phyloP scores from a whole-genome alignment of 345 rosid genomes.

The Turnera subulata region DNA sequence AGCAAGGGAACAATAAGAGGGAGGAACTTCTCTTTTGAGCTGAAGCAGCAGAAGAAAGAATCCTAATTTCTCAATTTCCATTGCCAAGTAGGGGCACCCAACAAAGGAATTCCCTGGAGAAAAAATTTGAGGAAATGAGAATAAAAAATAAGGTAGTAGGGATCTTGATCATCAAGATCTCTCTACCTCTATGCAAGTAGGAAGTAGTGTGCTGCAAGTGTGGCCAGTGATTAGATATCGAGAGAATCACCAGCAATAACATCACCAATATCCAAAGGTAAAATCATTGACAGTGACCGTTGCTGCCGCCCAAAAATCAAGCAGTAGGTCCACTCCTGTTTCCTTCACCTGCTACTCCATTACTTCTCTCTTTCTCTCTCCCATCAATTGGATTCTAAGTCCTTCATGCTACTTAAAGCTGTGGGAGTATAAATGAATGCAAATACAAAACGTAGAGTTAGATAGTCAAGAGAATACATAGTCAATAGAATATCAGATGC shows the following conservation, averaged over 20 bases:
- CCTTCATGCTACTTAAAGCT: too few species aligned
- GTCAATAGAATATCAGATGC: too few species aligned
- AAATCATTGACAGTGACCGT: constrained; percentile 75
- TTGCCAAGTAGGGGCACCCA: neutral
- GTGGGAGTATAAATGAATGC: too few species aligned
- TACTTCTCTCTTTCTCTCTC: too few species aligned
- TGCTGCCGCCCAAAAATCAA: constrained; percentile 67
- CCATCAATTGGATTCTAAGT: too few species aligned
- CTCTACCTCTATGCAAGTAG: too few species aligned
- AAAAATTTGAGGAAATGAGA: too few species aligned
- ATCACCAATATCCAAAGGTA: constrained; percentile 38
- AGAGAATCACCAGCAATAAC: constrained; percentile 32
- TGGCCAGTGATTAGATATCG: constrained; percentile 50
- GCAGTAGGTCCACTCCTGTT: constrained; percentile 69
- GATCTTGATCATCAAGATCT: too few species aligned
- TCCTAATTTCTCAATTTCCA: constrained; percentile 9
- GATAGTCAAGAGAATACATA: too few species aligned
- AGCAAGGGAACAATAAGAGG: constrained; percentile 4
- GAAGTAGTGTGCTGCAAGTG: constrained; percentile 19
- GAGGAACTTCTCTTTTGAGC: constrained; percentile 21
- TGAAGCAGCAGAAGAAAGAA: constrained; percentile 15
- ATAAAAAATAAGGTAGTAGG: too few species aligned
- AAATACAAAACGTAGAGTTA: too few species aligned
- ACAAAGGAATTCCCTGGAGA: constrained; percentile 20
- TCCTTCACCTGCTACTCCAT: too few species aligned